Conservation (phyloP, 495 filamentous ascomycete species). For the Hypoxylon cercidicola region DNA sequence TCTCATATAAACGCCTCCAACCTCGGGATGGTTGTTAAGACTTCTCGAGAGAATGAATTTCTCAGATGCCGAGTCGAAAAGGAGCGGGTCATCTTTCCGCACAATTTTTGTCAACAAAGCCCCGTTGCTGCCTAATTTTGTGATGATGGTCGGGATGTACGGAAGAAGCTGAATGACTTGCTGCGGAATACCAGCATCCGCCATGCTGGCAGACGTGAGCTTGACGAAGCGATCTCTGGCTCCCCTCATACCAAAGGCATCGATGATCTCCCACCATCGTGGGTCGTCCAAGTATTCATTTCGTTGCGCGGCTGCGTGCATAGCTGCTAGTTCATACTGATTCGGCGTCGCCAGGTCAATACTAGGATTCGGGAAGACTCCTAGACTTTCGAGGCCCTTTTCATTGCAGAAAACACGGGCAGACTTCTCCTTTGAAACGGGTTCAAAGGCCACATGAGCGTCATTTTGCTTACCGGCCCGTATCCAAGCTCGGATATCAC, state of each 20-base stretch:
- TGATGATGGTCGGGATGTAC: conserved; percentile 81
- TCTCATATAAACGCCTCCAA: conserved; percentile 88
- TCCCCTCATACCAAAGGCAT: conserved; percentile 74
- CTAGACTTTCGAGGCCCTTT: conserved; percentile 45
- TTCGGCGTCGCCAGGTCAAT: conserved; percentile 85
- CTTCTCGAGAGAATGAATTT: conserved; percentile 74
- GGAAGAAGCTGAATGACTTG: conserved; percentile 87
- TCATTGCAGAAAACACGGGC: conserved; percentile 68
- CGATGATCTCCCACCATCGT: conserved; percentile 83
- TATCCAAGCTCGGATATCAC: conserved; percentile 71
- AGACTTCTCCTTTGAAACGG: conserved; percentile 86
- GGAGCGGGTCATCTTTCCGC: conserved; percentile 66
- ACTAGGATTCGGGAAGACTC: conserved; percentile 67
- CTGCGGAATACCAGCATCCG: conserved; percentile 85
- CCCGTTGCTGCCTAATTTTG: conserved; percentile 84
- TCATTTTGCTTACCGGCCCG: conserved; percentile 61
- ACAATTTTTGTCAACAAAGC: conserved; percentile 81
- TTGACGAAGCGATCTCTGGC: conserved; percentile 70
- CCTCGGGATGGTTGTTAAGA: conserved; percentile 57
- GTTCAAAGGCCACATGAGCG: conserved; percentile 81
- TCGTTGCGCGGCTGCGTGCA: conserved; percentile 73
- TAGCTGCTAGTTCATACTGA: conserved; percentile 77
- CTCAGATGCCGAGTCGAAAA: conserved; percentile 68
- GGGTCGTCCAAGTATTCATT: conserved; percentile 71
- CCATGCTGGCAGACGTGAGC: conserved; percentile 67